A percentile compares a stretch with the other conserved stretches of the same genome.
Conservation (phyloP, 2,329 filamentous ascomycete species). For the Fusarium neocosmosporiellum region DNA sequence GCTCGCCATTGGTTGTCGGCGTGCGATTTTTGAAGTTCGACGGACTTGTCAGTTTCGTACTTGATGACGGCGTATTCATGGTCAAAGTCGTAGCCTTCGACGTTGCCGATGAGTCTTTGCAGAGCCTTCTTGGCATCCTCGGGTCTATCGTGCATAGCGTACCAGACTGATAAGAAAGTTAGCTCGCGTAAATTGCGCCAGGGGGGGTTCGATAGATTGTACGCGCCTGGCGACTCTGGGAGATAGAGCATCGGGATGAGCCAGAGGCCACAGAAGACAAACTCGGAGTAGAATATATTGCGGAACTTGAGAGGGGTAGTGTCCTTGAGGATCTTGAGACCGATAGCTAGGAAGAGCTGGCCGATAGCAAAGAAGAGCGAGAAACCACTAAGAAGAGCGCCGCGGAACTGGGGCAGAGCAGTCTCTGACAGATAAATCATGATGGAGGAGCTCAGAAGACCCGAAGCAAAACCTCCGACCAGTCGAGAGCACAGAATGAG, state of each 20-base stretch:
- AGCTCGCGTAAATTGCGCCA: neutral
- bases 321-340: constrained; percentile 1
- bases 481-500: neutral
- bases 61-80: constrained; percentile 2
- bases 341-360: constrained; percentile 1
- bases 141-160: neutral
- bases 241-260: neutral
- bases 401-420: neutral
- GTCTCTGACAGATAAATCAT: constrained; percentile 7
- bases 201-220: neutral
- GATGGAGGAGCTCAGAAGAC: neutral
- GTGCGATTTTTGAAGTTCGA: neutral
- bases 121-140: constrained; percentile 1
- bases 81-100: constrained; percentile 7
- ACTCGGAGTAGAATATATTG: constrained; percentile 5
- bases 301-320: neutral
- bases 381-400: neutral
- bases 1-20: neutral
- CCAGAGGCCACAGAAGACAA: constrained; percentile 4
- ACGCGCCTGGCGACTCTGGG: neutral
- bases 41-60: neutral
- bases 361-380: neutral
- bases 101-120: neutral
- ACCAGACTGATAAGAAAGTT: neutral
- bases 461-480: neutral